Conservation (phyloP, 768 basidiomycete species). For the Macrocybe gigantea region DNA sequence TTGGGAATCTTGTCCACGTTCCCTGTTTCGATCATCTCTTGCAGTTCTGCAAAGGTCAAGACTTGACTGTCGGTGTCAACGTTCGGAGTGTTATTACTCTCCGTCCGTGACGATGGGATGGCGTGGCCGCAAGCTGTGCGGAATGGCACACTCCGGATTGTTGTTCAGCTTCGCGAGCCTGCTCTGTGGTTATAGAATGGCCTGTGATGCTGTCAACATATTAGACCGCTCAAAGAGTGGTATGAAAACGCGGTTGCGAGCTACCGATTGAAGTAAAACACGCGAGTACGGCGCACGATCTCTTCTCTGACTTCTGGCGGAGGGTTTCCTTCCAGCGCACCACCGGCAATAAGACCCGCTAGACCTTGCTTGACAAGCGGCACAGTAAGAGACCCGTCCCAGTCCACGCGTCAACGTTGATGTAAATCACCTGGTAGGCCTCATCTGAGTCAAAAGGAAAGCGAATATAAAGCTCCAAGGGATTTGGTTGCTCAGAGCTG, state of each 20-base stretch:
- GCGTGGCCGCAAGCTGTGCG: neutral
- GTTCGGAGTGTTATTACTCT: neutral
- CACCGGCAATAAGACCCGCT: conserved; percentile 44
- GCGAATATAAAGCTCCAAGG: conserved; percentile 22
- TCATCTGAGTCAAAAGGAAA: conserved; percentile 56
- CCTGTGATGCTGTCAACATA: conserved; percentile 30
- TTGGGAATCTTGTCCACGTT: conserved; percentile 72
- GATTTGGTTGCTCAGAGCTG: neutral
- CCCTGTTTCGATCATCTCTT: conserved; percentile 66
- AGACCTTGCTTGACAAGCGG: conserved; percentile 54
- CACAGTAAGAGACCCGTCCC: conserved; percentile 7
- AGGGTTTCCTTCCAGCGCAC: conserved; percentile 25
- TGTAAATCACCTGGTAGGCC: conserved; percentile 44
- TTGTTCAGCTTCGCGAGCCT: conserved; percentile 30
- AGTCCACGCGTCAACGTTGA: neutral
- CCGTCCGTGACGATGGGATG: neutral
- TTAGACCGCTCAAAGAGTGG: neutral
- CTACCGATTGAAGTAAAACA: conserved; percentile 73
- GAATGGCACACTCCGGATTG: conserved; percentile 1
- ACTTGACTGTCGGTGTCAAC: conserved; percentile 29
- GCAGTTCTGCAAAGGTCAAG: conserved; percentile 63
- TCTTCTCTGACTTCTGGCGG: conserved; percentile 37
- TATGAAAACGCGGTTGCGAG: neutral
- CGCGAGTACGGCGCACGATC: conserved; percentile 44
- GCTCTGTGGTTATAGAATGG: conserved; percentile 33